Evolutionary conservation across 768 basidiomycete genomes (phyloP).

Genomic region (Psilocybe sp.): DNA sequence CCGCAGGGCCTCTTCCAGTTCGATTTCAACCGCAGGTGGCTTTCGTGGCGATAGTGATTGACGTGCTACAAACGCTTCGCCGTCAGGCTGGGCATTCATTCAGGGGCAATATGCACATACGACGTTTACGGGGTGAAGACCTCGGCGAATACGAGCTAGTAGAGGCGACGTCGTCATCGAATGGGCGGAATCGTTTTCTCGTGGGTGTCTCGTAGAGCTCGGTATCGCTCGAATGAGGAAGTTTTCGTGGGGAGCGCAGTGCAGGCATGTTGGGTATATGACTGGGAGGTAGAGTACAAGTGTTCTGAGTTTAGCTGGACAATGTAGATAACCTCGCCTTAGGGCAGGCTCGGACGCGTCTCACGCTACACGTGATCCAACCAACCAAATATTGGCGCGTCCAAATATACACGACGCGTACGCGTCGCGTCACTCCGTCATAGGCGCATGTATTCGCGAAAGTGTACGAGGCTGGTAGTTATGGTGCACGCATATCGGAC

Average conservation of each 20-base stretch:
- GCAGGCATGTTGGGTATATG: conserved; percentile 17
- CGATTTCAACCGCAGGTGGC: conserved; percentile 13
- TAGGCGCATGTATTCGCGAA: too few species aligned
- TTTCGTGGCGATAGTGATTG: conserved; percentile 9
- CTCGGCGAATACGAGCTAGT: conserved; percentile 10
- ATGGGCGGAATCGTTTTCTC: conserved; percentile 21
- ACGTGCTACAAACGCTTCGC: conserved; percentile 8
- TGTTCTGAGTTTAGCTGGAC: conserved; percentile 2
- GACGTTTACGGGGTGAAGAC: conserved; percentile 24
- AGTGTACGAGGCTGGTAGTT: too few species aligned
- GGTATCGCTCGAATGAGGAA: conserved; percentile 28
- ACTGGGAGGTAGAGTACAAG: conserved; percentile 4
- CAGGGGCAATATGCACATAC: conserved; percentile 12
- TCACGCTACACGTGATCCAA: conserved; percentile 5
- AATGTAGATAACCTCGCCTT: conserved; percentile 13
- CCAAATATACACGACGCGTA: too few species aligned
- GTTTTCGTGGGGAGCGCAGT: conserved; percentile 20
- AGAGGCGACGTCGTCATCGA: conserved; percentile 18
- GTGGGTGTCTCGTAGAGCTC: conserved; percentile 23
- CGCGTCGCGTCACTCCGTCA: too few species aligned
- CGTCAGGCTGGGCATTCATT: neutral
- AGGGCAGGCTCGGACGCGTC: conserved; percentile 26
- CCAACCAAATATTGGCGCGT: too few species aligned
- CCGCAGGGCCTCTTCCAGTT: conserved; percentile 20
- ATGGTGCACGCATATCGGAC: too few species aligned